Evolutionary conservation across 257 asterid genomes (phyloP).

Genomic region (Jacaranda mimosifolia): DNA sequence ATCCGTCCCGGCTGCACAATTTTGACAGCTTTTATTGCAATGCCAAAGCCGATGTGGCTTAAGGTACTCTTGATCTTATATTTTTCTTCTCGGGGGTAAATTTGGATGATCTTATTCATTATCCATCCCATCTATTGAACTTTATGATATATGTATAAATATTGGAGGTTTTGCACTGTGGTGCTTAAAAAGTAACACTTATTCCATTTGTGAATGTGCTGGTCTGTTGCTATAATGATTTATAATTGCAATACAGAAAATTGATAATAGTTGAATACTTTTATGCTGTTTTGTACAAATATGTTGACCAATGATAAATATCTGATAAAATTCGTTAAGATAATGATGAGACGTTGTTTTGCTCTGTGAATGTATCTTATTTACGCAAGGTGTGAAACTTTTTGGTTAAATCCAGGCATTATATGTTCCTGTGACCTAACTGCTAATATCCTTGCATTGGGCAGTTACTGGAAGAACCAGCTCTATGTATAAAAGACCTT

Average conservation of each 20-base stretch:
- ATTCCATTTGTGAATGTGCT: no score
- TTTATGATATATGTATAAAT: conserved; percentile 21
- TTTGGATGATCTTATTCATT: background rate
- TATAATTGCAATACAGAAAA: no score
- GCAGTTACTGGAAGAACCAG: conserved; percentile 69
- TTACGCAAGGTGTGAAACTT: conserved; percentile 10
- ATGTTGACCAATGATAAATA: conserved; percentile 14
- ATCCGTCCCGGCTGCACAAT: conserved; percentile 87
- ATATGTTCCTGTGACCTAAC: background rate
- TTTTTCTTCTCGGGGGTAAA: conserved; percentile 3
- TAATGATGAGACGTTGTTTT: conserved; percentile 1
- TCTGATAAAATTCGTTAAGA: background rate
- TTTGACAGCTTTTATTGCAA: conserved; percentile 69
- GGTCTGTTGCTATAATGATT: no score
- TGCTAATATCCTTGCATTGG: conserved; percentile 13
- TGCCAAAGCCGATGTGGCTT: conserved; percentile 70
- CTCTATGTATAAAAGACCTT: conserved; percentile 47
- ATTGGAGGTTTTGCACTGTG: no score
- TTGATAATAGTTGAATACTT: background rate
- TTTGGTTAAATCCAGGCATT: background rate
- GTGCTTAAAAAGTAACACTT: no score
- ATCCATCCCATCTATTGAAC: background rate
- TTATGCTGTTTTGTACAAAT: background rate
- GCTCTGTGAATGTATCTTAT: conserved; percentile 1
- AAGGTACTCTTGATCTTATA: conserved; percentile 53